Conservation (phyloP, 331 rosid species). For the Malus hybrid region DNA sequence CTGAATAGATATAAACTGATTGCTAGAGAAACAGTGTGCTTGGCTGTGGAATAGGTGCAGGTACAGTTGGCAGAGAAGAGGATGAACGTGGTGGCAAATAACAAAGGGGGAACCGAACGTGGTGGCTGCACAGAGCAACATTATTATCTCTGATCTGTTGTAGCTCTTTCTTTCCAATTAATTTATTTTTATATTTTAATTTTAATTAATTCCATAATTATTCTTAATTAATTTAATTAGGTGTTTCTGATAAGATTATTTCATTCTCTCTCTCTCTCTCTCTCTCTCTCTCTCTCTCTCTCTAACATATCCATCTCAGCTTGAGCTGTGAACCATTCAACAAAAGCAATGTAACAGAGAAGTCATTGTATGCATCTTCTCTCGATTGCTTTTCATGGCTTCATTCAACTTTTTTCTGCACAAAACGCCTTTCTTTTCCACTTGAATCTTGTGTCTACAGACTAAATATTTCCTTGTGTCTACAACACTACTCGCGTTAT, state of each 20-base stretch:
- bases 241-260: slow-evolving; percentile 19
- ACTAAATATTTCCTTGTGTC: background rate
- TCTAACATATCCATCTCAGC: slow-evolving; percentile 50
- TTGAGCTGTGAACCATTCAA: slow-evolving; percentile 36
- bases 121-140: slow-evolving; percentile 67
- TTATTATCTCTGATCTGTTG: slow-evolving; percentile 65
- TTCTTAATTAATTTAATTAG: background rate
- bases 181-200: background rate
- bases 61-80: slow-evolving; percentile 32
- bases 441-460: background rate
- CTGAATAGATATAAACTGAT: slow-evolving; percentile 22
- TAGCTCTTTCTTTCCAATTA: slow-evolving; percentile 26
- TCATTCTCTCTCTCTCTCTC: slow-evolving; percentile 36
- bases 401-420: background rate
- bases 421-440: background rate
- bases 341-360: slow-evolving; percentile 14
- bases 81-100: slow-evolving; percentile 28
- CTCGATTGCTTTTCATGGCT: slow-evolving; percentile 18
- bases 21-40: slow-evolving; percentile 44
- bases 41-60: slow-evolving; percentile 58
- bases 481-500: background rate
- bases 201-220: slow-evolving; percentile 5
- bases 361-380: slow-evolving; percentile 3
- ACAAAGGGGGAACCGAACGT: slow-evolving; percentile 15
- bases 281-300: slow-evolving; percentile 7